Base-by-base conservation (phyloP, 1,284 basidiomycete genomes). In the Papiliotrema fonsecae region DNA sequence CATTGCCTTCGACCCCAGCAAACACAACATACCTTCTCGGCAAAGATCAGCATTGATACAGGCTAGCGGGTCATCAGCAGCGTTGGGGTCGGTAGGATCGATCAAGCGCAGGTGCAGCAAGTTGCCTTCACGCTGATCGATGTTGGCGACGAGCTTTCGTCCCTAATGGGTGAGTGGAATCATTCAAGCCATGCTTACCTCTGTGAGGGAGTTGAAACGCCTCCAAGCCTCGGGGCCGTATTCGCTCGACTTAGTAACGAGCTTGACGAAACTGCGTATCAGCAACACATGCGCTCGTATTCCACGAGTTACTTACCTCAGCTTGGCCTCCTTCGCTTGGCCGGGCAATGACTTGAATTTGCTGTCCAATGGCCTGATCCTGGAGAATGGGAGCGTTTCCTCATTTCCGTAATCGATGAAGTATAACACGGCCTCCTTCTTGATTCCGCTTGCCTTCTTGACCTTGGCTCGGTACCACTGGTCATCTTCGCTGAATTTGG, bases 401-500 rank as follows among this genome's bases (percentile, higher is more conserved):
- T 91, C 88, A 69, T 93, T 92, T 44, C 90, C 90, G 61, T 76
- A 76, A 53, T 76, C 75, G 54, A 76, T 72, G 36, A 76, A 74
- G 24, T 65, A 62, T 7, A 77, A 57, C 26, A 70, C 62, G 6
- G 74, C 75, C 47, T 74, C 74, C 65, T 87, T 90, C 76, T 91
- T 93, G 43, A 88, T 65, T 4, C 84, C 82, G 30, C 87, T 92
- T 22, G 82, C 77, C 31, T 86, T 81, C 52, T 85, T 85, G 55
- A 96, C 84, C 75, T 84, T 87, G 36, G 92, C 92, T 49, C 92
- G 86, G 73, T 96, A 97, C 92, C 92, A 97, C 51, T 85, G 80
- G 22, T 88, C 86, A 71, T 96, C 91, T 48, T 74, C 74, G 37
- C 60, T 70, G 62, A 78, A 79, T 54, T 76, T 75, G 49, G 77